These are phyloP conservation scores for Oenanthe javanica DNA, from an alignment of 140 eudicot genomes.

Conservation along the genomic window DNA sequence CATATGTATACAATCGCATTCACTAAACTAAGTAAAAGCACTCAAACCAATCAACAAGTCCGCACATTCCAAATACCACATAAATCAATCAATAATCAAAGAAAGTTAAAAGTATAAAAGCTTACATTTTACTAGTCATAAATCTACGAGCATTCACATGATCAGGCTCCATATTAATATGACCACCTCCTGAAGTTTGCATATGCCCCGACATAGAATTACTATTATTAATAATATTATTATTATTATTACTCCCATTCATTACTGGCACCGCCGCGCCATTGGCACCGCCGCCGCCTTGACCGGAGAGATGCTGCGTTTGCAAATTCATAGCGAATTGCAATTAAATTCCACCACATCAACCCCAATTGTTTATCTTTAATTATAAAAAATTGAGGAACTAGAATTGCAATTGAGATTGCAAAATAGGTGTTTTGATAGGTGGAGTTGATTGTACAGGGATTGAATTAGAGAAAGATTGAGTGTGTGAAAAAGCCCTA, in stretches of 20 bases:
- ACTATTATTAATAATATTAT: neutral
- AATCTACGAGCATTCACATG: constrained; percentile 29
- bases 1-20: neutral
- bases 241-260: constrained; percentile 30
- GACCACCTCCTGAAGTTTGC: constrained; percentile 53
- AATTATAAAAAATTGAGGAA: neutral
- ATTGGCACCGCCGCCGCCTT: constrained; percentile 17
- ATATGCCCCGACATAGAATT: constrained; percentile 25
- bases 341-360: constrained; percentile 6
- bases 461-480: neutral
- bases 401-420: neutral
- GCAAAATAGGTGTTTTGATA: neutral
- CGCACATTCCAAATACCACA: neutral
- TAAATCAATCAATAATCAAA: neutral
- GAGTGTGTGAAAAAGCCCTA: neutral
- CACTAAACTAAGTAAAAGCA: neutral
- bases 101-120: neutral
- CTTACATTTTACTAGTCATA: constrained; percentile 68
- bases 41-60: neutral
- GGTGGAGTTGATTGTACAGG: neutral
- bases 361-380: neutral
- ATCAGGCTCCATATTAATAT: constrained; percentile 45
- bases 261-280: constrained; percentile 31
- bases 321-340: constrained; percentile 61
- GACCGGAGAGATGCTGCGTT: constrained; percentile 47